phyloP scores from a whole-genome alignment of 192 early-diverging fungal genomes.

The Coemansia sp. region DNA sequence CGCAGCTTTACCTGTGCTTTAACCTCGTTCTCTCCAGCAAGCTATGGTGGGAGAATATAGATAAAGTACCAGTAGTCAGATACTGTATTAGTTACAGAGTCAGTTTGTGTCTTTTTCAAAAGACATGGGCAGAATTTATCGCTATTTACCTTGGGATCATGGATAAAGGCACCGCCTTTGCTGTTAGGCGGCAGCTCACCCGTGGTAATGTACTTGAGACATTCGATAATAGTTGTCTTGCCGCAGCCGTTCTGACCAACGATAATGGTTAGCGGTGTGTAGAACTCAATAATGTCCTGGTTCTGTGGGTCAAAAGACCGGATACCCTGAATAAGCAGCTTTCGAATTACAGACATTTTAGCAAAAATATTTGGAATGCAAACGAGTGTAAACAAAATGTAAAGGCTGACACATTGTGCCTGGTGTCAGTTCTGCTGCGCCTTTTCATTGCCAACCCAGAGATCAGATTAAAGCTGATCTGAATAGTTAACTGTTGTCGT shows the following conservation, averaged over 20 bases:
- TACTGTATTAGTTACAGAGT: not conserved
- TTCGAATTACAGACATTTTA: slow-evolving; percentile 64
- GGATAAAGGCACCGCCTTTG: slow-evolving; percentile 86
- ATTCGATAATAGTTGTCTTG: slow-evolving; percentile 98
- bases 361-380: not conserved
- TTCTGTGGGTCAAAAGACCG: slow-evolving; percentile 86
- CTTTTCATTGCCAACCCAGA: no score
- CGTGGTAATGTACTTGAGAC: slow-evolving; percentile 92
- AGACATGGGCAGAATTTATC: not conserved
- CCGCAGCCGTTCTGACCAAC: slow-evolving; percentile 95
- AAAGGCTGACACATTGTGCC: not conserved
- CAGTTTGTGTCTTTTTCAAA: not conserved
- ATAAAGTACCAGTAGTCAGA: not conserved
- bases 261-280: slow-evolving; percentile 89
- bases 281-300: slow-evolving; percentile 75
- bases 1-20: slow-evolving; percentile 89
- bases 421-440: not conserved
- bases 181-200: slow-evolving; percentile 87
- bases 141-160: slow-evolving; percentile 80
- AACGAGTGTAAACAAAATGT: slow-evolving; percentile 1
- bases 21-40: slow-evolving; percentile 72
- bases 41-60: slow-evolving; percentile 19
- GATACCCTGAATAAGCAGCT: slow-evolving; percentile 78
- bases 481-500: no score
- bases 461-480: no score